phyloP scores from a whole-genome alignment of 1,284 basidiomycete species.

The Cerioporus squamosus region DNA sequence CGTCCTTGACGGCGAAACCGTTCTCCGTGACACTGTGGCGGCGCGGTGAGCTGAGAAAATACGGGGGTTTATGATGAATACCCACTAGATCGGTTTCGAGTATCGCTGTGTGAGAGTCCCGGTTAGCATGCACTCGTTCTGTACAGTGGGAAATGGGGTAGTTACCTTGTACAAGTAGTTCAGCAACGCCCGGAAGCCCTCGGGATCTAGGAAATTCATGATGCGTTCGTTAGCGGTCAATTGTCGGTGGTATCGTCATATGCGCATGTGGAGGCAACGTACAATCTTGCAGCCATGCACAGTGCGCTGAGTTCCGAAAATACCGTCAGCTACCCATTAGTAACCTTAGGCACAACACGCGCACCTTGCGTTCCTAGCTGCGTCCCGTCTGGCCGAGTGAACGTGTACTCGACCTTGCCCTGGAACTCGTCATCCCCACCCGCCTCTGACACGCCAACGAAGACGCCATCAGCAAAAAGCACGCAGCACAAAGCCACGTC shows the following conservation, averaged over 20 bases:
- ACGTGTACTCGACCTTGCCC: constrained; percentile 63
- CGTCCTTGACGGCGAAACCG: constrained; percentile 74
- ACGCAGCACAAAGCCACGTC: too few relatives aligned
- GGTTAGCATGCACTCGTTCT: background rate
- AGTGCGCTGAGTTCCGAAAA: constrained; percentile 47
- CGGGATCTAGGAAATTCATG: constrained; percentile 46
- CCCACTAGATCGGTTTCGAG: constrained; percentile 66
- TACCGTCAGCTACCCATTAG: background rate
- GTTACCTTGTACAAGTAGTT: constrained; percentile 65
- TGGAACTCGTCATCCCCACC: constrained; percentile 70
- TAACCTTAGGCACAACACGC: constrained; percentile 5
- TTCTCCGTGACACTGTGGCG: constrained; percentile 66
- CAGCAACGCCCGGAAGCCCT: constrained; percentile 66
- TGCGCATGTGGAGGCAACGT: constrained; percentile 28
- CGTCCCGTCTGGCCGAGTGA: constrained; percentile 66
- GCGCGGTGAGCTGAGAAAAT: background rate
- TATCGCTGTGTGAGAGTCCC: constrained; percentile 50
- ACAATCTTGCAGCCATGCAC: constrained; percentile 69
- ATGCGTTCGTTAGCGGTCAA: constrained; percentile 12
- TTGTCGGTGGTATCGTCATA: background rate
- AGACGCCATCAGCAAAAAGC: background rate
- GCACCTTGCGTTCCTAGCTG: constrained; percentile 70
- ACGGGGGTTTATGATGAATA: background rate
- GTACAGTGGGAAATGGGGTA: constrained; percentile 5
- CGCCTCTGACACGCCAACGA: constrained; percentile 43